phyloP scores from a whole-genome alignment of 2,329 filamentous ascomycete genomes.

The Acephala macrosclerotiorum region DNA sequence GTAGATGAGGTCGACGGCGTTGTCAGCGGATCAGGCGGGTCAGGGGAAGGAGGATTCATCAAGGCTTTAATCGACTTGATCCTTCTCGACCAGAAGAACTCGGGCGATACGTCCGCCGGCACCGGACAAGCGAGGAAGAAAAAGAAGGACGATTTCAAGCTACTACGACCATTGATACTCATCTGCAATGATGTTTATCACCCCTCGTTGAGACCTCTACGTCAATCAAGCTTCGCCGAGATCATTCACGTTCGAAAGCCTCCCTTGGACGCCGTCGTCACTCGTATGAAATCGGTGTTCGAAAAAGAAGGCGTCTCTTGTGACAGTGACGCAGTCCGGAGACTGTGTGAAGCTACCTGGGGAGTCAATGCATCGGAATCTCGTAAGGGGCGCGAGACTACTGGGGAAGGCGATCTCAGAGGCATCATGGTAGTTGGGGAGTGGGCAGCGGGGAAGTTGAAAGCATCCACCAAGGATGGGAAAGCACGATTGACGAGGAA shows the following conservation, averaged over 20 bases:
- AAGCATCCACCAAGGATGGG: constrained; percentile 52
- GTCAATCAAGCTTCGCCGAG: constrained; percentile 86
- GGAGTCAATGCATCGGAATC: constrained; percentile 78
- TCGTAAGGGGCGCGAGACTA: constrained; percentile 70
- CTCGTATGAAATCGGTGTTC: constrained; percentile 83
- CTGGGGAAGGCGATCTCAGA: constrained; percentile 76
- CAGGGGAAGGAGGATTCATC: constrained; percentile 92
- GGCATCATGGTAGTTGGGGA: constrained; percentile 87
- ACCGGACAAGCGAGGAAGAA: constrained; percentile 49
- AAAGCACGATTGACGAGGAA: constrained; percentile 67
- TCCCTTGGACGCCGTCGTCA: constrained; percentile 83
- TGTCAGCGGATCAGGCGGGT: constrained; percentile 77
- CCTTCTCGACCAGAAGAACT: constrained; percentile 84
- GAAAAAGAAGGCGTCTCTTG: constrained; percentile 87
- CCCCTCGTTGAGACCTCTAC: constrained; percentile 82
- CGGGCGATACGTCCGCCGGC: constrained; percentile 44
- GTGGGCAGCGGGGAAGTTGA: constrained; percentile 80
- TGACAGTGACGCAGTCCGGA: constrained; percentile 87
- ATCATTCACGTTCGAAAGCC: constrained; percentile 92
- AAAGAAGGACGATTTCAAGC: constrained; percentile 84
- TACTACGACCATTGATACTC: constrained; percentile 87
- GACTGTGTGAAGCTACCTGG: constrained; percentile 84
- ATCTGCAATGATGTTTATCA: constrained; percentile 99
- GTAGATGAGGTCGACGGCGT: constrained; percentile 98
- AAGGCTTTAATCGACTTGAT: constrained; percentile 94